phyloP scores from a whole-genome alignment of 2,329 filamentous ascomycete species.

The Diaporthe helianthi region DNA sequence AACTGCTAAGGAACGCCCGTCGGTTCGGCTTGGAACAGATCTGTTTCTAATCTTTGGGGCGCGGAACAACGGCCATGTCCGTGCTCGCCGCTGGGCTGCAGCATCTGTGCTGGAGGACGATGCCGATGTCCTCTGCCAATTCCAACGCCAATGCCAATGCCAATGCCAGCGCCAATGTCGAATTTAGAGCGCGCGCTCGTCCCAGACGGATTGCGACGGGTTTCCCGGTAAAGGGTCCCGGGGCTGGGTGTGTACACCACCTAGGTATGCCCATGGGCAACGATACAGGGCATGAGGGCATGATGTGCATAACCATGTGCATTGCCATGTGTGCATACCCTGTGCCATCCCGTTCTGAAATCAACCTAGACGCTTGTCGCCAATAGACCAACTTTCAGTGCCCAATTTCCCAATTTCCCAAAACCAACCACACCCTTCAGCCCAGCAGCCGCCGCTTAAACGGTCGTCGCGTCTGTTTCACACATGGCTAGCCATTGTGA shows the following conservation, averaged over 20 bases:
- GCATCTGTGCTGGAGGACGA: conserved; percentile 21
- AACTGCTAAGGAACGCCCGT: background rate
- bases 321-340: conserved; percentile 21
- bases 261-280: conserved; percentile 12
- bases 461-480: conserved; percentile 23
- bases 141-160: conserved; percentile 5
- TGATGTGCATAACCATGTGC: conserved; percentile 25
- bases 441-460: conserved; percentile 23
- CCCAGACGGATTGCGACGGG: conserved; percentile 9
- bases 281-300: conserved; percentile 21
- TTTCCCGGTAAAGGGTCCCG: conserved; percentile 21
- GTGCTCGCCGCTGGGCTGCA: conserved; percentile 23
- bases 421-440: background rate
- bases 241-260: conserved; percentile 9
- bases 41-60: conserved; percentile 23
- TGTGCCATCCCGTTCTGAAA: conserved; percentile 23
- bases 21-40: conserved; percentile 7
- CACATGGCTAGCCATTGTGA: conserved; percentile 18
- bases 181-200: conserved; percentile 22
- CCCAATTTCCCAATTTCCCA: conserved; percentile 12
- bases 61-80: conserved; percentile 20
- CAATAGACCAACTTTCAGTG: conserved; percentile 5
- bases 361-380: conserved; percentile 12
- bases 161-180: conserved; percentile 11
- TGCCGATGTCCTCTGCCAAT: conserved; percentile 11